These are phyloP conservation scores for Gaeumannomyces sp. DNA, from an alignment of 2,329 filamentous ascomycete species.

Conservation along the genomic window DNA sequence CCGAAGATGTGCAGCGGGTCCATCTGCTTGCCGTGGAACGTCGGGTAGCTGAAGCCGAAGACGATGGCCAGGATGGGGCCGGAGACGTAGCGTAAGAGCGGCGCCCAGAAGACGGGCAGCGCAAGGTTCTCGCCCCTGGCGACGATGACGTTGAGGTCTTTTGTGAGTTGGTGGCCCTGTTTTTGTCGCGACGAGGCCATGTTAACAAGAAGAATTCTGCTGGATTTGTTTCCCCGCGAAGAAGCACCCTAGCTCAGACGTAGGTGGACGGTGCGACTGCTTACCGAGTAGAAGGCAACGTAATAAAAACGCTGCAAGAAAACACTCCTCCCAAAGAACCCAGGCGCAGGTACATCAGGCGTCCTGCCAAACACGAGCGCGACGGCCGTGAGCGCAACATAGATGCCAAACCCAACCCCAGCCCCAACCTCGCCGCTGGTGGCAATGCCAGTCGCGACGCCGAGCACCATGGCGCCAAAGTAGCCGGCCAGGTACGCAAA, in stretches of 20 bases:
- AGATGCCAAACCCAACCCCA: constrained; percentile 47
- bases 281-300: constrained; percentile 50
- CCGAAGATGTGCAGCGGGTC: constrained; percentile 46
- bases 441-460: constrained; percentile 25
- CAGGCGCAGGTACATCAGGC: constrained; percentile 33
- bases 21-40: constrained; percentile 39
- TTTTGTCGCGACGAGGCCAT: not conserved
- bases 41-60: constrained; percentile 45
- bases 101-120: constrained; percentile 45
- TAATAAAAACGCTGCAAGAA: constrained; percentile 42
- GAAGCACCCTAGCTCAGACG: too few species aligned
- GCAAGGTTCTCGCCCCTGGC: constrained; percentile 49
- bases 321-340: constrained; percentile 33
- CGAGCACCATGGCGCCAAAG: constrained; percentile 45
- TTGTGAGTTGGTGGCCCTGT: constrained; percentile 49
- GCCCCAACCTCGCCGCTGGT: constrained; percentile 28
- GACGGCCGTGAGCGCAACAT: constrained; percentile 32
- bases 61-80: constrained; percentile 45
- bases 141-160: constrained; percentile 48
- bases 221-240: too few species aligned
- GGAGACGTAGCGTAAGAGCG: constrained; percentile 43
- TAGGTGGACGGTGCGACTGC: too few species aligned
- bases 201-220: too few species aligned
- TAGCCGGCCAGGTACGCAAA: constrained; percentile 43
- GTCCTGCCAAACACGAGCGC: constrained; percentile 35